Evolutionary conservation across 306 rosid genomes (phyloP).

Genomic region (Oxytropis ochrocephala): DNA sequence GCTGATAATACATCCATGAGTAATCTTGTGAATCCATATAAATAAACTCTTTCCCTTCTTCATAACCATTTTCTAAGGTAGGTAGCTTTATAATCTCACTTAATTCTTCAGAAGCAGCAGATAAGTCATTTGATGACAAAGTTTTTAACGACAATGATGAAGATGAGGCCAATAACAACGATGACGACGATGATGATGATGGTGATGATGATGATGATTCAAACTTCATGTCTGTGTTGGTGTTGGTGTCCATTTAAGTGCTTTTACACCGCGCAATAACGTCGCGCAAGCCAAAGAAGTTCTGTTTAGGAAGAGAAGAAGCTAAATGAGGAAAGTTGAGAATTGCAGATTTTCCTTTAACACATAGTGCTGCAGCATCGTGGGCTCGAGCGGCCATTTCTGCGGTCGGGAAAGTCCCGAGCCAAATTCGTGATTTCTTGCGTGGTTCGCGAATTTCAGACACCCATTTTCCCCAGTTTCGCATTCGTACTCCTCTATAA

Average conservation of each 20-base stretch:
- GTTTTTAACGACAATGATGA: background rate
- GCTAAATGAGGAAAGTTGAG: slow-evolving; percentile 81
- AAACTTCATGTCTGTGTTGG: background rate
- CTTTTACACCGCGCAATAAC: slow-evolving; percentile 76
- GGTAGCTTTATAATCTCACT: slow-evolving; percentile 73
- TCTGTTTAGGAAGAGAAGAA: slow-evolving; percentile 64
- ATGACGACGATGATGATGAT: slow-evolving; percentile 20
- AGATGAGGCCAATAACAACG: background rate
- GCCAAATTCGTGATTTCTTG: slow-evolving; percentile 94
- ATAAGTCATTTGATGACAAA: slow-evolving; percentile 10
- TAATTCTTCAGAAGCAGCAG: slow-evolving; percentile 46
- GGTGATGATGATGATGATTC: background rate
- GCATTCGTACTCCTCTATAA: slow-evolving; percentile 83
- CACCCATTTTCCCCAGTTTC: slow-evolving; percentile 99
- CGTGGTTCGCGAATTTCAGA: slow-evolving; percentile 96
- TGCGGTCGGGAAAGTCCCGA: slow-evolving; percentile 79
- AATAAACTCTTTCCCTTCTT: slow-evolving; percentile 45
- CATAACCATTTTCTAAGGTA: slow-evolving; percentile 42
- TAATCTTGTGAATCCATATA: slow-evolving; percentile 49
- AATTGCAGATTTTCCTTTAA: slow-evolving; percentile 64
- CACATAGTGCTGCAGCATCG: slow-evolving; percentile 81
- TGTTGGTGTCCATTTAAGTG: slow-evolving; percentile 49
- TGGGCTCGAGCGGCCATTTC: slow-evolving; percentile 99
- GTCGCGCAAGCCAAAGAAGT: slow-evolving; percentile 54
- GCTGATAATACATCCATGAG: slow-evolving; percentile 55